phyloP scores from a whole-genome alignment of 176 grass and related monocot species.

The Echinochloa phyllopogon region DNA sequence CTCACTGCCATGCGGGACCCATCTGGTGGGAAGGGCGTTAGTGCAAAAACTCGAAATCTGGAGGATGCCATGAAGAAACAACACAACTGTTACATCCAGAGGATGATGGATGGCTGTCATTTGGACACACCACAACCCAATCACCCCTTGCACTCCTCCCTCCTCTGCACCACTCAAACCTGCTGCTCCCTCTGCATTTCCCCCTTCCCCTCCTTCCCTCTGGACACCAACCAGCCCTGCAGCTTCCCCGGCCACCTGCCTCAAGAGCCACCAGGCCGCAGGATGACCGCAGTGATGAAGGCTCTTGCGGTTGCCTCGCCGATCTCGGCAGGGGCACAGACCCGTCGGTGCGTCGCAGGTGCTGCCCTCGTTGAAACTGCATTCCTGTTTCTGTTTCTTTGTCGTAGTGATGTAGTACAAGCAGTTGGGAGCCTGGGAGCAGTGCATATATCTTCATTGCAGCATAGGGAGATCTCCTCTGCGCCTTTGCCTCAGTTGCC shows the following conservation, averaged over 20 bases:
- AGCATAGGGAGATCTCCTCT: too few species aligned
- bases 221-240: conserved; percentile 35
- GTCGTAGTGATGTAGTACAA: not conserved
- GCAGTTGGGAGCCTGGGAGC: not conserved
- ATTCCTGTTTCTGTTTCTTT: conserved; percentile 42
- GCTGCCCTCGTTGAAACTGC: conserved; percentile 38
- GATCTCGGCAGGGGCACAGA: conserved; percentile 43
- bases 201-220: conserved; percentile 26
- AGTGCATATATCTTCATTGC: not conserved
- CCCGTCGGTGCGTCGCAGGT: conserved; percentile 57
- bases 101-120: conserved; percentile 54
- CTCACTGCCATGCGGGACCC: not conserved
- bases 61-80: not conserved
- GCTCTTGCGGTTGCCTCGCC: conserved; percentile 54
- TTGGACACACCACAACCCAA: conserved; percentile 58
- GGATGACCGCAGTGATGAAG: conserved; percentile 61
- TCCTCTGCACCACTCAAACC: conserved; percentile 58
- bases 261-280: conserved; percentile 20
- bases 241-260: conserved; percentile 15
- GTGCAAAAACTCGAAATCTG: conserved; percentile 24
- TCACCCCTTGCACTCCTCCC: conserved; percentile 39
- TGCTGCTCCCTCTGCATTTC: conserved; percentile 22
- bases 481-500: too few species aligned
- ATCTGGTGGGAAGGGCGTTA: not conserved
- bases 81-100: not conserved